Conservation (phyloP, 148 eudicot genomes). For the Fagopyrum homotropicum region DNA sequence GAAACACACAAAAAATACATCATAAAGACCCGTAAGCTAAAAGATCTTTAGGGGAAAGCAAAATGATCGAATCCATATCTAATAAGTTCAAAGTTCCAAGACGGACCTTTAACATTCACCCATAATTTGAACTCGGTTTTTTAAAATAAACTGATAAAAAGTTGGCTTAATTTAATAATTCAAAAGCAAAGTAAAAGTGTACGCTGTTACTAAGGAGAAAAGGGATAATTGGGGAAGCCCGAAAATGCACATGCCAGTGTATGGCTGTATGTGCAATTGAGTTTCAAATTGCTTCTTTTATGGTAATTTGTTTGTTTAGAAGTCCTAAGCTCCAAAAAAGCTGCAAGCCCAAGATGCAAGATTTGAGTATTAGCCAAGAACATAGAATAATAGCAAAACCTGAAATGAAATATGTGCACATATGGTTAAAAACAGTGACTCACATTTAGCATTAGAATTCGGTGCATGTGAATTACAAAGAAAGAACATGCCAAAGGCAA, state of each 20-base stretch:
- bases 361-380: not conserved
- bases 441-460: not conserved
- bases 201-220: not conserved
- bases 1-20: too few relatives aligned
- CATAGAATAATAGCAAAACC: not conserved
- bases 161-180: not conserved
- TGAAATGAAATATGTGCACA: not conserved
- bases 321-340: not conserved
- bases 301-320: not conserved
- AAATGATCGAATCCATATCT: too few relatives aligned
- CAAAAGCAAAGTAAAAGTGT: slow-evolving; percentile 1
- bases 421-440: not conserved
- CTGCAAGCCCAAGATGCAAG: not conserved
- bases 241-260: slow-evolving; percentile 5
- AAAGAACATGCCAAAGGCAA: not conserved
- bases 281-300: slow-evolving; percentile 8
- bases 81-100: too few relatives aligned
- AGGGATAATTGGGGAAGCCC: not conserved
- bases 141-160: not conserved
- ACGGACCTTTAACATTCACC: too few relatives aligned
- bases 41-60: too few relatives aligned
- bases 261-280: not conserved
- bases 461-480: not conserved
- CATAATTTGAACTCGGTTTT: not conserved
- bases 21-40: too few relatives aligned